Percentiles rank a stretch among this genome's conserved stretches.
Conservation (phyloP, 2,329 filamentous ascomycete species). For the Epichloe sp. region DNA sequence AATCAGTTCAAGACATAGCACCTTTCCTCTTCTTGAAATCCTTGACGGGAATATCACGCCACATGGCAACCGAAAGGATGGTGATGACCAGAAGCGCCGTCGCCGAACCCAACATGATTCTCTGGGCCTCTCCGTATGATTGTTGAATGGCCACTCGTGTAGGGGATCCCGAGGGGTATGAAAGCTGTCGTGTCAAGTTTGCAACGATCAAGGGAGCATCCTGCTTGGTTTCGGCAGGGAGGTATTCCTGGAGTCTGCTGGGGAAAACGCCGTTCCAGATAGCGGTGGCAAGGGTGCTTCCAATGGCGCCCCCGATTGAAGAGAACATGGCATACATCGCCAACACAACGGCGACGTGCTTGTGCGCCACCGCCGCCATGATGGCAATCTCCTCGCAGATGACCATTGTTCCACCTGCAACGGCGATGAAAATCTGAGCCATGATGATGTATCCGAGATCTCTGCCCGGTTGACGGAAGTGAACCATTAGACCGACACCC, state of each 20-base stretch:
- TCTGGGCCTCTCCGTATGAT: neutral
- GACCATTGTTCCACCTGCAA: conserved; percentile 40
- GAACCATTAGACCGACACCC: conserved; percentile 29
- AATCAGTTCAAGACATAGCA: too few species aligned
- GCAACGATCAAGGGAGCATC: too few species aligned
- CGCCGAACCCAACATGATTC: neutral
- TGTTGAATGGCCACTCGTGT: too few species aligned
- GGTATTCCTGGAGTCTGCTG: neutral
- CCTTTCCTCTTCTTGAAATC: too few species aligned
- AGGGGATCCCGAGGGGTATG: too few species aligned
- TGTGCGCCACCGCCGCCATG: conserved; percentile 40
- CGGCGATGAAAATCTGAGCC: conserved; percentile 40
- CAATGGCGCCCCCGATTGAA: conserved; percentile 31
- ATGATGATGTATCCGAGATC: conserved; percentile 35
- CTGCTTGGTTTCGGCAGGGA: too few species aligned
- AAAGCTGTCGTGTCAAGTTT: too few species aligned
- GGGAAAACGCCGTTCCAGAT: conserved; percentile 30
- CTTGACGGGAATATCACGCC: too few species aligned
- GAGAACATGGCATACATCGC: conserved; percentile 32
- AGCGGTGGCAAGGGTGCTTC: conserved; percentile 27
- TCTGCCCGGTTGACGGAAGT: conserved; percentile 24
- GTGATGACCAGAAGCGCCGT: neutral
- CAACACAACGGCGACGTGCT: conserved; percentile 37
- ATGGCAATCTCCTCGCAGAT: conserved; percentile 43
- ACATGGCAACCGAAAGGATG: too few species aligned